phyloP scores from a whole-genome alignment of 2,329 filamentous ascomycete genomes.

The Aspergillus hortae region DNA sequence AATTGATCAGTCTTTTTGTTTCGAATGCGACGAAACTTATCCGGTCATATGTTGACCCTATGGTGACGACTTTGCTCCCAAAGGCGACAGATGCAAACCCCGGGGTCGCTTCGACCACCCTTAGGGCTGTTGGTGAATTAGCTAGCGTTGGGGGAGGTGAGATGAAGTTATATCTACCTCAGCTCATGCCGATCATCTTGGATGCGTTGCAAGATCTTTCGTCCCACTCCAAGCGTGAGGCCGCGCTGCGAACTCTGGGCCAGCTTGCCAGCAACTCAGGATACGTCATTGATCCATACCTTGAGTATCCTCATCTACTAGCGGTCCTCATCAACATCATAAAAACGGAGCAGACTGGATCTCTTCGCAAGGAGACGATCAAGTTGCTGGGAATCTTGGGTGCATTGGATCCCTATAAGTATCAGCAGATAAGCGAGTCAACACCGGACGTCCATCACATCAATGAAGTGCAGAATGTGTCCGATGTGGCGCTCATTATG shows the following conservation, averaged over 20 bases:
- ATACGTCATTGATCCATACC: conserved; percentile 94
- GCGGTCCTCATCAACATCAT: conserved; percentile 93
- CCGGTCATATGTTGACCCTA: conserved; percentile 94
- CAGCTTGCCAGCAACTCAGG: conserved; percentile 94
- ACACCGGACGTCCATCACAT: conserved; percentile 75
- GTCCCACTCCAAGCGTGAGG: conserved; percentile 83
- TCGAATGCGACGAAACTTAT: conserved; percentile 90
- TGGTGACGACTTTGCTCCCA: conserved; percentile 89
- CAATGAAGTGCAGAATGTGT: conserved; percentile 65
- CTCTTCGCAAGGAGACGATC: conserved; percentile 87
- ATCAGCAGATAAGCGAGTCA: conserved; percentile 86
- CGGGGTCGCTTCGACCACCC: conserved; percentile 88
- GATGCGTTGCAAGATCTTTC: conserved; percentile 91
- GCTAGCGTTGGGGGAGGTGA: conserved; percentile 91
- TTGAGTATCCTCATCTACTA: conserved; percentile 90
- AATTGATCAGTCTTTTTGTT: conserved; percentile 86
- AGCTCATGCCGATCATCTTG: conserved; percentile 92
- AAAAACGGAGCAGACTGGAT: conserved; percentile 82
- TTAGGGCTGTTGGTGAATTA: conserved; percentile 90
- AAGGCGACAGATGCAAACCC: conserved; percentile 83
- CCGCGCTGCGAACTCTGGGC: conserved; percentile 83
- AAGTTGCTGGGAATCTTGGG: conserved; percentile 94
- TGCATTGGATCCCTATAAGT: conserved; percentile 91
- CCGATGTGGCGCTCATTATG: conserved; percentile 98
- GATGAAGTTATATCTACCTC: conserved; percentile 86